These are phyloP conservation scores for Cryoendolithus antarcticus DNA, from an alignment of 2,329 filamentous ascomycete genomes.

Conservation along the genomic window DNA sequence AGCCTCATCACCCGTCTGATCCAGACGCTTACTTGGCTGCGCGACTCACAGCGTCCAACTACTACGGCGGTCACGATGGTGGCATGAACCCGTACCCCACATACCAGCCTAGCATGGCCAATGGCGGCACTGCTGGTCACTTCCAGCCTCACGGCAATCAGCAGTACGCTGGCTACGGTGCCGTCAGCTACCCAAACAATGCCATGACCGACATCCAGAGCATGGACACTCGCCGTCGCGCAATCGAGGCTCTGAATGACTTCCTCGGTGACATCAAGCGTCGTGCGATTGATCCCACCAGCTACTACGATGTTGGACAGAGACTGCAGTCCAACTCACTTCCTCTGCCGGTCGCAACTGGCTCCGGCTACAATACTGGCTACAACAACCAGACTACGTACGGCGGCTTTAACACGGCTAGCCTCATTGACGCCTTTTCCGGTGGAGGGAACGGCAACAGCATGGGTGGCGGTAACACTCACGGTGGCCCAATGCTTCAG, in stretches of 20 bases:
- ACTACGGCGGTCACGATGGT: conserved; percentile 20
- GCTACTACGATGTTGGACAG: conserved; percentile 85
- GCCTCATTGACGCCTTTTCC: conserved; percentile 23
- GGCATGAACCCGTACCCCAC: conserved; percentile 20
- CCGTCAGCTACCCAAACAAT: conserved; percentile 35
- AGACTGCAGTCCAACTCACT: conserved; percentile 62
- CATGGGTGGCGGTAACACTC: conserved; percentile 34
- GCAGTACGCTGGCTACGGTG: conserved; percentile 26
- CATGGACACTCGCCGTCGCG: conserved; percentile 64
- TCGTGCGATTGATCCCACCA: conserved; percentile 74
- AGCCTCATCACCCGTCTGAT: conserved; percentile 14
- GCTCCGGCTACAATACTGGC: conserved; percentile 26
- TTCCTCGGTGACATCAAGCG: conserved; percentile 92
- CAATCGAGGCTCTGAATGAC: conserved; percentile 75
- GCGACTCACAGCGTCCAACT: conserved; percentile 17
- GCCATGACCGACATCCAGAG: conserved; percentile 24
- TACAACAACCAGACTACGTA: conserved; percentile 17
- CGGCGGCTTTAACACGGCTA: conserved; percentile 20
- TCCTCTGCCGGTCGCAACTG: conserved; percentile 23
- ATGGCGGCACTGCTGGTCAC: conserved; percentile 13
- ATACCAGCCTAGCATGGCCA: conserved; percentile 19
- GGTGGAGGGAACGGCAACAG: conserved; percentile 4
- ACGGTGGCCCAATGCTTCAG: conserved; percentile 45
- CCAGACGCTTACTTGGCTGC: conserved; percentile 8
- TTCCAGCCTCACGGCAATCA: conserved; percentile 11